These are phyloP conservation scores for Podospora pseudocomata DNA, from an alignment of 495 filamentous ascomycete genomes.

Conservation along the genomic window DNA sequence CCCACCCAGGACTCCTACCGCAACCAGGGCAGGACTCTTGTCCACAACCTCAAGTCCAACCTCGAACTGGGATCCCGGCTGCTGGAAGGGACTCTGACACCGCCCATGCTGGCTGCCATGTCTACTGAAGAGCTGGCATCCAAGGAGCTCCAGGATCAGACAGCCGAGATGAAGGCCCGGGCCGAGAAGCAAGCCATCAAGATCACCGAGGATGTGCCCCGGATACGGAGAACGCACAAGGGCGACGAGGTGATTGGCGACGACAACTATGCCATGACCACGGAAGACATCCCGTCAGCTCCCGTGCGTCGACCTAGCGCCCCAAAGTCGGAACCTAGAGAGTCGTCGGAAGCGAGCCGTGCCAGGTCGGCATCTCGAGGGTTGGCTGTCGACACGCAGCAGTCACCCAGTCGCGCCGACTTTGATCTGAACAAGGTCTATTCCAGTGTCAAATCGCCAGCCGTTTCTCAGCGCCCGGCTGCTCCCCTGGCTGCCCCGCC, in stretches of 20 bases:
- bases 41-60: constrained; percentile 85
- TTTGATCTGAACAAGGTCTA: constrained; percentile 74
- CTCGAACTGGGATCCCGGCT: constrained; percentile 70
- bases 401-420: constrained; percentile 45
- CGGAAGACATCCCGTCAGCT: constrained; percentile 39
- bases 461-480: constrained; percentile 39
- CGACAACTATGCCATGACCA: constrained; percentile 38
- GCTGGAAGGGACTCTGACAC: constrained; percentile 62
- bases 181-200: constrained; percentile 86
- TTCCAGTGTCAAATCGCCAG: constrained; percentile 60
- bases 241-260: constrained; percentile 87
- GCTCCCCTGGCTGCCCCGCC: constrained; percentile 45
- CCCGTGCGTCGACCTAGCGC: constrained; percentile 37
- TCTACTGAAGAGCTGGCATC: constrained; percentile 82
- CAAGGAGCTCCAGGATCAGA: constrained; percentile 78
- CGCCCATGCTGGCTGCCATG: constrained; percentile 77
- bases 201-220: constrained; percentile 75
- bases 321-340: constrained; percentile 21
- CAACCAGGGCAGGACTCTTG: constrained; percentile 53
- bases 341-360: constrained; percentile 20
- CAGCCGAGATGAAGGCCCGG: constrained; percentile 62
- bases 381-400: constrained; percentile 50
- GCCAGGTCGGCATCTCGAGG: constrained; percentile 23
- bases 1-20: constrained; percentile 39
- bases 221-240: constrained; percentile 88